Base-by-base conservation (phyloP, 768 basidiomycete genomes). In the Suillus paluster region DNA sequence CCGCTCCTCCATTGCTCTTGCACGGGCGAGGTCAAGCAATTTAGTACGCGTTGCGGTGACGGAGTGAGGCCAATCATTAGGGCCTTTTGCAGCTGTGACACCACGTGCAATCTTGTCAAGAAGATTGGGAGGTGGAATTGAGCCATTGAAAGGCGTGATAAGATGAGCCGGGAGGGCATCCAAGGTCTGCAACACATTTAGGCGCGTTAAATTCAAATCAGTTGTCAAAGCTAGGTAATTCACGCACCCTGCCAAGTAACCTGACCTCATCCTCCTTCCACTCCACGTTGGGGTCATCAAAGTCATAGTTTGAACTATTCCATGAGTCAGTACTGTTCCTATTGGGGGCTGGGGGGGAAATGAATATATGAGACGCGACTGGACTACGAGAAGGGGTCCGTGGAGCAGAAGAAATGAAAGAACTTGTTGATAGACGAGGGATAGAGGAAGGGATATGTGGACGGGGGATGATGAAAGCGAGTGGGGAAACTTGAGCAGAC, bases 81-180 rank as follows among this genome's bases (percentile, higher is more conserved):
- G 83, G 6, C 89, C 91, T 70, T 93, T 93, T 56, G 89, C 88
- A 33, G 89, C 80, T 10, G 83, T 78, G 63, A 95, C 86, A 57
- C 91, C 87, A 15, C 90, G 86, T 12, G 93, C 91, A 66, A 95
- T 87, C 79, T 91, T 92, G 75, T 95, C 92, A 62, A 95, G 86
- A 23, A 94, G 84, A 73, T 94, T 94, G 15, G 90, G 87, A 36
- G 92, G 92, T 1, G 93, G 93, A 21, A 94, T 84, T 49, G 87
- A 83, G 34, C 93, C 92, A 65, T 90, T 88, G 81, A 92, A 94
- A 58, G 92, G 93, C 17, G 93, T 94, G 72, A 92, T 81, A n/a
- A 95, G 84, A 68, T 94, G 91, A 7, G 88, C 79, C 11, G 92
- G 92, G 62, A 94, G 85, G 48, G 89, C 88, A 71, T 95, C 93